These are phyloP conservation scores for Chlorella sp. DNA, from an alignment of 139 green algal species.

Conservation along the genomic window DNA sequence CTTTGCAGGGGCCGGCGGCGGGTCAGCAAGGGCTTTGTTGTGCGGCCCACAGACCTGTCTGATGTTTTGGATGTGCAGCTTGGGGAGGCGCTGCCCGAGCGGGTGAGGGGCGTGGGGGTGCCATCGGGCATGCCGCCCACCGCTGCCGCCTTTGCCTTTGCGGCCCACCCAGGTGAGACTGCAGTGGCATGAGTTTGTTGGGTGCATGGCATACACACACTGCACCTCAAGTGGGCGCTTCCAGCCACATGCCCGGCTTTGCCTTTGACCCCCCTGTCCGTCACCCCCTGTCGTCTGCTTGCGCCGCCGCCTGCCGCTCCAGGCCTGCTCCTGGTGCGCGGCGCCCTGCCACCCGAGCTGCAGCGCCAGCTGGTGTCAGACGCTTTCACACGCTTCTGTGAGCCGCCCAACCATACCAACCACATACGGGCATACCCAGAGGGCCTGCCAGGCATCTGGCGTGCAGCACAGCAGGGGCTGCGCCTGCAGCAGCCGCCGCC, in stretches of 20 bases:
- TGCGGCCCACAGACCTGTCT: constrained; percentile 53
- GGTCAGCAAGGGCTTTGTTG: constrained; percentile 30
- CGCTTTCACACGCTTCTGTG: constrained; percentile 46
- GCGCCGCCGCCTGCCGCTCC: neutral
- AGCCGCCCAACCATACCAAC: constrained; percentile 73
- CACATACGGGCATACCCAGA: constrained; percentile 42
- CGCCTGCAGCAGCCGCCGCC: constrained; percentile 21
- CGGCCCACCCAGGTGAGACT: constrained; percentile 19
- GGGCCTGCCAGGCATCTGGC: constrained; percentile 55
- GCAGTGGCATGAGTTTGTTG: neutral
- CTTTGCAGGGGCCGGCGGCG: constrained; percentile 48
- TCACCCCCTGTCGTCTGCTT: neutral
- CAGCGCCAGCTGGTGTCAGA: constrained; percentile 54
- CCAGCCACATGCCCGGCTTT: neutral
- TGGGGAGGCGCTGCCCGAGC: neutral
- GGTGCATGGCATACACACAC: neutral
- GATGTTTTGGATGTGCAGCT: constrained; percentile 57
- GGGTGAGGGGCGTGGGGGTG: neutral
- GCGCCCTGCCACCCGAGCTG: constrained; percentile 31
- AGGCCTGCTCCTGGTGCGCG: constrained; percentile 67
- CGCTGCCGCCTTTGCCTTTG: constrained; percentile 28
- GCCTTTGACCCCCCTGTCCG: neutral
- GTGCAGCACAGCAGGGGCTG: constrained; percentile 54
- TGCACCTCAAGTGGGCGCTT: neutral
- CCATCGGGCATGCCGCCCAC: constrained; percentile 3